Base-by-base conservation (phyloP, 2,329 filamentous ascomycete species). In the Talaromyces sp. region DNA sequence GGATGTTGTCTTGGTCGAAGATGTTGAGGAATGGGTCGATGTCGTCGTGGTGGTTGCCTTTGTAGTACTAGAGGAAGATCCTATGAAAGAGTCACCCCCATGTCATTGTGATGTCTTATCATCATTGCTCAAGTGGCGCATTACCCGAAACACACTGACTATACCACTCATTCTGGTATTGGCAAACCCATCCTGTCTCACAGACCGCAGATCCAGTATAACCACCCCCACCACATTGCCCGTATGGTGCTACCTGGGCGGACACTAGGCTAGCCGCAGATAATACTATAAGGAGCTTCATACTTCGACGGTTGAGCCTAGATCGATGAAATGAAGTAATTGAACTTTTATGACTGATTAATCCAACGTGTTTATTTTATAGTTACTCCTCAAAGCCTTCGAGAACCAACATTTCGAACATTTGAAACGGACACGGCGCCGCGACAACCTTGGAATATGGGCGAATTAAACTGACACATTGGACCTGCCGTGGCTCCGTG, bases 161-260 rank as follows among this genome's bases (percentile, higher is more conserved):
- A 33, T 57, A 64, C 53, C 59, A 64, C 10, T 60, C 57, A 51
- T 58, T 64, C 33, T 57, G 49, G 30, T 49, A 53, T 17, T 58
- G 47, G 37, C 61, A 58, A 32, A 52, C 49, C 43, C 56, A 60
- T 35, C 56, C 52, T 1, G 61, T 47, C 14, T 41, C 48, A 6
- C 57, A 55, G 7, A 44, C 44, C 36, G 61, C 49, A 33, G 60
- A 27, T 1, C 59, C 62, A 2, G 58, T 45, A 19, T 56, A 63
- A 19, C 42, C 30, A 33, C 29, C 51, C 30, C 62, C 58, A 3
- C 58, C 61, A 50, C 59, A 63, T 44, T 62, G 58, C 4, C 52
- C 54, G 13, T 56, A 68, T 40, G 35, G 58, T 39, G 52, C 57
- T 32, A 62, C 56, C 27, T 61, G 52, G 10, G 62, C 62, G 22